phyloP scores from a whole-genome alignment of 2,329 filamentous ascomycete species.

The Endoconidiophora polonica region DNA sequence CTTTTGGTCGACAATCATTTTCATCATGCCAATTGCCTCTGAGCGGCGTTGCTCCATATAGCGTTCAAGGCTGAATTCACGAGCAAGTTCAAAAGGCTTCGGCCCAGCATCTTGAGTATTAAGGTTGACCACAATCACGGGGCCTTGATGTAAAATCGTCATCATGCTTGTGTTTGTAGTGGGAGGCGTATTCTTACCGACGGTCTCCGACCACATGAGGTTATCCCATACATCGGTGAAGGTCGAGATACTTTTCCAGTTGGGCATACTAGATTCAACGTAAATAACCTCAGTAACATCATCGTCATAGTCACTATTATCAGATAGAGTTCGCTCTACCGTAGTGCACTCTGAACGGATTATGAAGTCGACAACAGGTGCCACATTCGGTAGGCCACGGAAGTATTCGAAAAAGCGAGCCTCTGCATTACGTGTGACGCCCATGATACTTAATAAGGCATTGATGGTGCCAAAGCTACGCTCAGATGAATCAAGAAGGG shows the following conservation, averaged over 20 bases:
- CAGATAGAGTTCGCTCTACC: too few species aligned
- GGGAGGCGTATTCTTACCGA: conserved; percentile 21
- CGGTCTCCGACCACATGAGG: conserved; percentile 29
- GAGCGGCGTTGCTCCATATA: conserved; percentile 30
- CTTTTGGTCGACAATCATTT: conserved; percentile 9
- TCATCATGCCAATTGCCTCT: conserved; percentile 21
- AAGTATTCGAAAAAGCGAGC: conserved; percentile 29
- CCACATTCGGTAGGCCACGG: conserved; percentile 14
- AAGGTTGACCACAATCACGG: conserved; percentile 34
- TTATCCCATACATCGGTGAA: conserved; percentile 33
- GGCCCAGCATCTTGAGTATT: conserved; percentile 25
- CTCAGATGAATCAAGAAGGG: conserved; percentile 44
- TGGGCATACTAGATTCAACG: conserved; percentile 24
- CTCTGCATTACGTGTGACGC: conserved; percentile 13
- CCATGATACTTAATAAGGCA: conserved; percentile 23
- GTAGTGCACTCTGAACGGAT: too few species aligned
- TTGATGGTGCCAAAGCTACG: conserved; percentile 42
- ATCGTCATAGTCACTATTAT: conserved; percentile 15
- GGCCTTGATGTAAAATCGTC: conserved; percentile 28
- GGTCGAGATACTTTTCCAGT: conserved; percentile 25
- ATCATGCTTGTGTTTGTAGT: conserved; percentile 25
- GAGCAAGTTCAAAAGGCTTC: conserved; percentile 31
- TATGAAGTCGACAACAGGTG: too few species aligned
- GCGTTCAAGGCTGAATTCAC: conserved; percentile 36
- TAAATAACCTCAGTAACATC: conserved; percentile 25